A percentile compares a stretch with the other conserved stretches of the same genome.
Evolutionary conservation across 2,329 filamentous ascomycete species (phyloP).

Genomic region (Fusarium albosuccineum): DNA sequence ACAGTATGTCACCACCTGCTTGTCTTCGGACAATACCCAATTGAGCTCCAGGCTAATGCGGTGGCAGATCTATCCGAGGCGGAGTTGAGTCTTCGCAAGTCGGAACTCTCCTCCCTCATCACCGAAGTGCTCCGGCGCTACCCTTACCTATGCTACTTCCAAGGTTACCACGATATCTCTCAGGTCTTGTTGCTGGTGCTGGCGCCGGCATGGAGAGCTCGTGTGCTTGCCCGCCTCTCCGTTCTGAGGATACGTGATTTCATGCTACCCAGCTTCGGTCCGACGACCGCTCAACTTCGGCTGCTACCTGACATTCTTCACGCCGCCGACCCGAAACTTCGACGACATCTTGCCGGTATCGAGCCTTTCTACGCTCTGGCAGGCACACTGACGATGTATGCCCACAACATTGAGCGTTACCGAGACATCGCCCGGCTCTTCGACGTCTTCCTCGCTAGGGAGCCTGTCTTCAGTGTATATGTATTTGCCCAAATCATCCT

Average conservation of each 20-base stretch:
- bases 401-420: constrained; percentile 94
- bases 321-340: constrained; percentile 78
- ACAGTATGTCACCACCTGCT: constrained; percentile 63
- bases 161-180: constrained; percentile 98
- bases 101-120: constrained; percentile 84
- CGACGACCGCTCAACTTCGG: constrained; percentile 86
- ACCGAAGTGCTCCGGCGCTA: constrained; percentile 82
- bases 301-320: constrained; percentile 86
- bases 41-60: constrained; percentile 17
- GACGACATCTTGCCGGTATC: constrained; percentile 79
- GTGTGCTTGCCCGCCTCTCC: constrained; percentile 83
- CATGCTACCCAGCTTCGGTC: constrained; percentile 90
- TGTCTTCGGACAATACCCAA: neutral
- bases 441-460: constrained; percentile 88
- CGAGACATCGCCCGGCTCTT: constrained; percentile 90
- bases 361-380: constrained; percentile 93
- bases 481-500: constrained; percentile 91
- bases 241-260: constrained; percentile 94
- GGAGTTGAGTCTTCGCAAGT: constrained; percentile 78
- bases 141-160: constrained; percentile 93
- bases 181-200: constrained; percentile 94
- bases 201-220: constrained; percentile 69
- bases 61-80: constrained; percentile 73
- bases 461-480: constrained; percentile 91
- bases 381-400: constrained; percentile 95